Base-by-base conservation (phyloP, 768 basidiomycete genomes). In the Punctularia strigosozonata region DNA sequence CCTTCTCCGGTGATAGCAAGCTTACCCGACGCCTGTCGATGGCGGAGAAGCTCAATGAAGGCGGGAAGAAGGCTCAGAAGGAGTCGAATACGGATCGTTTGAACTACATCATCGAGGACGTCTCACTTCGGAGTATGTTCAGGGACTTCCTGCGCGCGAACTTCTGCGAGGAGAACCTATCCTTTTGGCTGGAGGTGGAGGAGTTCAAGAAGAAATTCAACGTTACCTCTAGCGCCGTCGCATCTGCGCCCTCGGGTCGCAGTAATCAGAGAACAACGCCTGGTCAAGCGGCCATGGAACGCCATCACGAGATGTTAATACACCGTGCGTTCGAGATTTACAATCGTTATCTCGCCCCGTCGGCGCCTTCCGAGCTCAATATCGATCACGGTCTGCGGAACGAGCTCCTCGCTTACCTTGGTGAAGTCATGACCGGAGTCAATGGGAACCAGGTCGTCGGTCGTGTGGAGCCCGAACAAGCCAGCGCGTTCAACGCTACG, bases 131-230 rank as follows among this genome's bases (percentile, higher is more conserved):
- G 12, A 73, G 77, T 3, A 65, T 97, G 36, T 99, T 99, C 73
- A 80, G 95, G 43, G 95, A 98, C 46, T 94, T 91, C 66, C 61
- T 99, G 39, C 75, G 88, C 23, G 71, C 77, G 40, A 98, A 97
- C 58, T 98, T 95, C 57, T 98, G 89, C 62, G 95, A 99, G 55
- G 95, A 99, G 67, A 99, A 99, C 56, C 63, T 99, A 47, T 81
- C 83, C 34, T 99, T 97, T 64, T 99, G 90, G 86, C 58, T 98
- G 40, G 95, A 99, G 53, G 92, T 97, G 3, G 75, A 89, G 56
- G 95, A 99, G 56, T 95, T 99, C 66, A 92, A 90, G 63, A 76
- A 82, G 51, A 84, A 91, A 56, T 99, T 99, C 64, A 80, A 77
- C 53, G 97, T 91, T 41, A 95, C 95, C 1, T 94, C 89, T 4